phyloP scores from a whole-genome alignment of 2,329 filamentous ascomycete species.

The Geoglossum cookeanum region DNA sequence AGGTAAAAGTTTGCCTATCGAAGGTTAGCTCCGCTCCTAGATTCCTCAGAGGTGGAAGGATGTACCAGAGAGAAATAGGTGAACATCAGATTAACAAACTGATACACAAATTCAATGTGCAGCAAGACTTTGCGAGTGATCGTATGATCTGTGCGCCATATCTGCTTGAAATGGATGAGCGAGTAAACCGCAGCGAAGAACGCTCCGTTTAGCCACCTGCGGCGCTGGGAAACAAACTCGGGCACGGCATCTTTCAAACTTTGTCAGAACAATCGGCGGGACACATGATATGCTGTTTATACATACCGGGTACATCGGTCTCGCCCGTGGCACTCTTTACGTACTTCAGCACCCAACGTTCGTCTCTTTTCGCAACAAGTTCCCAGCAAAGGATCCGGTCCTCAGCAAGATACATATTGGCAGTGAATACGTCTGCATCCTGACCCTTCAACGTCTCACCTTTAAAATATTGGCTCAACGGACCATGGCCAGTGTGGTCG shows the following conservation, averaged over 20 bases:
- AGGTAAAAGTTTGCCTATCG: slow-evolving; percentile 82
- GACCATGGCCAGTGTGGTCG: slow-evolving; percentile 85
- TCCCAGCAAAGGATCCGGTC: slow-evolving; percentile 89
- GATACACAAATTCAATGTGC: slow-evolving; percentile 90
- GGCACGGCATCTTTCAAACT: slow-evolving; percentile 56
- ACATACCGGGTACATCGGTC: slow-evolving; percentile 86
- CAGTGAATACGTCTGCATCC: slow-evolving; percentile 91
- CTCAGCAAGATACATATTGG: slow-evolving; percentile 87
- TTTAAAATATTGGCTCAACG: slow-evolving; percentile 96
- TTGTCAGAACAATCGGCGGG: slow-evolving; percentile 5
- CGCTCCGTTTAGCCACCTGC: slow-evolving; percentile 93
- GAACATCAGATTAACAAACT: slow-evolving; percentile 80
- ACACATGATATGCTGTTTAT: neutral
- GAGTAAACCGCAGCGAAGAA: slow-evolving; percentile 99
- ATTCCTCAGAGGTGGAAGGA: neutral
- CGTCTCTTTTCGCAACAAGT: slow-evolving; percentile 81
- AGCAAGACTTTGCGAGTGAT: slow-evolving; percentile 74
- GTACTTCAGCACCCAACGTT: slow-evolving; percentile 95
- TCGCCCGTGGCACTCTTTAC: slow-evolving; percentile 93
- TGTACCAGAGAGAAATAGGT: slow-evolving; percentile 76
- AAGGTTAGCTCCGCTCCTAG: slow-evolving; percentile 8
- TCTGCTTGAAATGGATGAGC: slow-evolving; percentile 80
- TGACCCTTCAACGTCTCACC: slow-evolving; percentile 92
- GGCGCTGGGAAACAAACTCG: slow-evolving; percentile 90
- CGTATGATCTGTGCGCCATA: slow-evolving; percentile 86